Evolutionary conservation across 1,139 yeast species (phyloP).

Genomic region (Scheffersomyces illinoinensis): DNA sequence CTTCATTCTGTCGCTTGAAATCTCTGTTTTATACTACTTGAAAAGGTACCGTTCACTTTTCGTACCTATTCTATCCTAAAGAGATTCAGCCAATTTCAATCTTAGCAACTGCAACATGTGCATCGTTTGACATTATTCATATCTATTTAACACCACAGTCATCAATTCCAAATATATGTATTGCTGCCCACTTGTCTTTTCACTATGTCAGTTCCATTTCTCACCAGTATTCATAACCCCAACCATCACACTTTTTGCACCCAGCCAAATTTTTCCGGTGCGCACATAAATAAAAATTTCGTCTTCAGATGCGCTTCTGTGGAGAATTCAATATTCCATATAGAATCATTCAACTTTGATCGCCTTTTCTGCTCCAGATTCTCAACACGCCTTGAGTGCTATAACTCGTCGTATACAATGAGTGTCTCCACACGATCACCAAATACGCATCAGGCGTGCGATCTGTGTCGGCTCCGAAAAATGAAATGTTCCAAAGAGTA

Average conservation of each 20-base stretch:
- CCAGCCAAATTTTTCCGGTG: background rate
- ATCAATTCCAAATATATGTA: no score
- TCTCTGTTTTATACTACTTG: no score
- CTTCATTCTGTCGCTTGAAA: no score
- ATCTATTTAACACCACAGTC: no score
- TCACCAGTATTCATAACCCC: no score
- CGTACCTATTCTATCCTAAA: no score
- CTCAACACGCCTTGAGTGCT: background rate
- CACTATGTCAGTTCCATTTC: background rate
- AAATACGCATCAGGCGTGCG: constrained; percentile 23
- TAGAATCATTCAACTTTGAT: background rate
- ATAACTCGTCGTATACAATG: background rate
- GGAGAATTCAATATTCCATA: background rate
- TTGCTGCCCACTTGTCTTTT: no score
- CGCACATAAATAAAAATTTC: background rate
- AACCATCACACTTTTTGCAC: background rate
- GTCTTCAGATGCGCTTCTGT: background rate
- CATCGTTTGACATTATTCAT: no score
- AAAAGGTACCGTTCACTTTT: no score
- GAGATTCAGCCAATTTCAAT: no score
- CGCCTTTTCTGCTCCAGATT: background rate
- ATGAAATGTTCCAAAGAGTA: constrained; percentile 28
- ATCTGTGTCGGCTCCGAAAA: constrained; percentile 27
- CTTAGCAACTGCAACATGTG: no score
- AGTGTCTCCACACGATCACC: background rate